Conservation (phyloP, 1,284 basidiomycete species). For the Mrakiaceae sp. region DNA sequence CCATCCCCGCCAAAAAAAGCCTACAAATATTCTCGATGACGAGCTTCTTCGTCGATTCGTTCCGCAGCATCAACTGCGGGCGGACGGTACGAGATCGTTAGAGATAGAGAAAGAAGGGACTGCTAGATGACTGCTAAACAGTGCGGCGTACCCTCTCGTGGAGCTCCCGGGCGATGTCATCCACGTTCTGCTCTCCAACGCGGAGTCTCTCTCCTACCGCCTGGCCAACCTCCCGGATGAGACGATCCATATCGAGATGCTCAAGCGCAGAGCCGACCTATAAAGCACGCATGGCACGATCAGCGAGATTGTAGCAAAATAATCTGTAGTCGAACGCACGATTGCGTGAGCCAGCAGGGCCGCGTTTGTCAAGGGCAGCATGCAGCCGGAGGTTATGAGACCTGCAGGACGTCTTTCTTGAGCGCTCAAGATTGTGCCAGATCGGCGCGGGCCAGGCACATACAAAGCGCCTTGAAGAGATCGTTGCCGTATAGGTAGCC, state of each 20-base stretch:
- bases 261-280: conserved; percentile 75
- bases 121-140: not conserved
- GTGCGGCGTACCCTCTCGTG: conserved; percentile 24
- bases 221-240: conserved; percentile 86
- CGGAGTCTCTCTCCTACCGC: conserved; percentile 59
- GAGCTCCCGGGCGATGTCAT: conserved; percentile 78
- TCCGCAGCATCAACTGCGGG: conserved; percentile 66
- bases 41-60: conserved; percentile 93
- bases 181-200: conserved; percentile 68
- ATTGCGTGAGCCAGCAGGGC: conserved; percentile 95
- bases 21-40: conserved; percentile 84
- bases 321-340: conserved; percentile 37
- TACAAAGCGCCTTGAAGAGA: conserved; percentile 15
- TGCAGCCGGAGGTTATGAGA: conserved; percentile 75
- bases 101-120: not conserved
- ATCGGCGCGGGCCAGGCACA: not conserved
- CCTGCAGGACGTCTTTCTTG: not conserved
- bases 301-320: not conserved
- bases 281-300: not conserved
- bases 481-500: conserved; percentile 48
- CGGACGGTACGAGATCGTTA: not conserved
- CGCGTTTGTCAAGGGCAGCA: conserved; percentile 92
- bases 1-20: not conserved
- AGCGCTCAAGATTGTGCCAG: too few relatives aligned
- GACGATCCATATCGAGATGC: conserved; percentile 95